phyloP scores from a whole-genome alignment of 306 rosid species.

The Sesbania bispinosa region DNA sequence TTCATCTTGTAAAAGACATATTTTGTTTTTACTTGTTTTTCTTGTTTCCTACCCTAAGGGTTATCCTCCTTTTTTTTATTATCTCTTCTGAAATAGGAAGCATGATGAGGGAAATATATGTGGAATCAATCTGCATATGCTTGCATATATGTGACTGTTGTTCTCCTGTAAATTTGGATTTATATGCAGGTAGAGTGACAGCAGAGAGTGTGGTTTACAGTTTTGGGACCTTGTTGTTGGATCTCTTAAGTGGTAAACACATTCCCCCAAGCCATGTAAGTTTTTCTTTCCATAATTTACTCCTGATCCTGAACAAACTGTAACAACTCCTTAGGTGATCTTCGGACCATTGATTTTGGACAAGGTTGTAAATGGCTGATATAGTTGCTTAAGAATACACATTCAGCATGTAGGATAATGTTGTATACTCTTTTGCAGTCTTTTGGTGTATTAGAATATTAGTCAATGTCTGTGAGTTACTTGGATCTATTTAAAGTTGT shows the following conservation, averaged over 20 bases:
- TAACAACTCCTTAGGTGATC: no score
- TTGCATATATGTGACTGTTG: neutral
- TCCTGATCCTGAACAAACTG: neutral
- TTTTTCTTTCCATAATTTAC: conserved; percentile 6
- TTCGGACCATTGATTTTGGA: neutral
- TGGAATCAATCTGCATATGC: neutral
- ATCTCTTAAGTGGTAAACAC: conserved; percentile 94
- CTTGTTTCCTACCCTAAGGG: neutral
- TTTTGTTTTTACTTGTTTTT: neutral
- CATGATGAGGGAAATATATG: neutral
- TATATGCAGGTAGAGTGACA: conserved; percentile 81
- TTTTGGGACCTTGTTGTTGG: conserved; percentile 88
- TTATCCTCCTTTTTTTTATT: neutral
- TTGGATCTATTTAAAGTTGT: no score
- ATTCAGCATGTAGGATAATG: neutral
- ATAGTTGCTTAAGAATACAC: conserved; percentile 1
- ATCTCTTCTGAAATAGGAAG: neutral
- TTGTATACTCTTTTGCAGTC: no score
- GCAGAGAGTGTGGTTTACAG: conserved; percentile 86
- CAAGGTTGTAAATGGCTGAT: neutral
- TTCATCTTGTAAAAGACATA: neutral
- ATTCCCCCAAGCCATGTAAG: conserved; percentile 94
- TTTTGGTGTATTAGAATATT: no score
- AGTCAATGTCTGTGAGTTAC: no score
- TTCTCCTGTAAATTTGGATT: neutral